Percentiles rank a stretch among this genome's conserved stretches.
Conservation (phyloP, 371 early-diverging fungal genomes). For the Chytridium lagenaria region DNA sequence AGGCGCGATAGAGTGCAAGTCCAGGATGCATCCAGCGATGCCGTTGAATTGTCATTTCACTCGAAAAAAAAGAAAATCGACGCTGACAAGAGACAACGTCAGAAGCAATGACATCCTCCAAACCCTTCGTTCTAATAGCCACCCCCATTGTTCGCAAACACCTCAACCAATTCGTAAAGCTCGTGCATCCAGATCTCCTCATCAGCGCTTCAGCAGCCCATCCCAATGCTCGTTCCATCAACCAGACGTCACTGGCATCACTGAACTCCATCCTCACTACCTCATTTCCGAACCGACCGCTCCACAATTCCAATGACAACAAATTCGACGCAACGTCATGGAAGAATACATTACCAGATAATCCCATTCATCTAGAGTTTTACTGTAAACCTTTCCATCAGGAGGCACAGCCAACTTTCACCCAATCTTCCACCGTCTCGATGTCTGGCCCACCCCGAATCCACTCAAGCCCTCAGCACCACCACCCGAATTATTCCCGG, state of each 20-base stretch:
- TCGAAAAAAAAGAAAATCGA: background rate
- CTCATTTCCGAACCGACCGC: background rate
- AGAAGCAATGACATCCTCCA: background rate
- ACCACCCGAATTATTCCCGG: too few species aligned
- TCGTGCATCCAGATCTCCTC: conserved; percentile 7
- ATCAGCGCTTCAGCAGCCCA: background rate
- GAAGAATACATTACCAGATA: background rate
- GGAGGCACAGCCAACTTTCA: background rate
- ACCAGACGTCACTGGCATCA: background rate
- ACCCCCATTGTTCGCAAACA: background rate
- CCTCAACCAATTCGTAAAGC: conserved; percentile 7
- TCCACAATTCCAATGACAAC: too few species aligned
- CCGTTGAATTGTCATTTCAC: background rate
- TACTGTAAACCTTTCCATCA: background rate
- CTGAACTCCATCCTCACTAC: background rate
- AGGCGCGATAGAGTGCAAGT: too few species aligned
- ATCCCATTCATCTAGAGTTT: background rate
- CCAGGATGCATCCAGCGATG: too few species aligned
- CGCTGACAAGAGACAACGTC: background rate
- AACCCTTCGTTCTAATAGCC: background rate
- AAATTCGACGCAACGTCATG: background rate
- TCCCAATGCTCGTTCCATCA: background rate
- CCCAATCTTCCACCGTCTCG: background rate
- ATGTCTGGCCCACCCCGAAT: background rate
- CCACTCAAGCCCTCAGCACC: too few species aligned